These are phyloP conservation scores for Citrus cavaleriei DNA, from an alignment of 345 rosid genomes.

Conservation along the genomic window DNA sequence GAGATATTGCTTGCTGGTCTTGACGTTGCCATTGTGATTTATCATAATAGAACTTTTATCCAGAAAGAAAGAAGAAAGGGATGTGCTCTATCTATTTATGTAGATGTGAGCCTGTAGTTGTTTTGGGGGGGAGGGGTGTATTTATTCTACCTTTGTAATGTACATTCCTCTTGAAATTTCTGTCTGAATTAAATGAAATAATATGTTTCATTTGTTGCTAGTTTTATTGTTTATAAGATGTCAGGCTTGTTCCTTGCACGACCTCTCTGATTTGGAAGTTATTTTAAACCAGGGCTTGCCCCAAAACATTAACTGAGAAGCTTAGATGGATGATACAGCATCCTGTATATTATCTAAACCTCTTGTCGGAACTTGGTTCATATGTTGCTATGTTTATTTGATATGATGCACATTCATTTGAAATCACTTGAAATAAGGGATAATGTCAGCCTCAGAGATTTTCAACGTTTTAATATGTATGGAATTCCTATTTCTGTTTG, in stretches of 20 bases:
- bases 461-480: neutral
- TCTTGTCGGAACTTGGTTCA: neutral
- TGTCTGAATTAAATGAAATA: neutral
- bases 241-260: neutral
- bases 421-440: neutral
- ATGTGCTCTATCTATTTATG: neutral
- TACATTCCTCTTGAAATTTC: neutral
- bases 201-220: neutral
- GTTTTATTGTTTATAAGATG: neutral
- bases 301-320: conserved; percentile 8
- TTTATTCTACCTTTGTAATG: neutral
- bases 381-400: neutral
- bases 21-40: neutral
- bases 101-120: neutral
- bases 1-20: neutral
- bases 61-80: neutral
- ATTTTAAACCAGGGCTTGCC: neutral
- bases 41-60: neutral
- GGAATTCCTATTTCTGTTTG: neutral
- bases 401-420: neutral
- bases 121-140: neutral
- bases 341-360: neutral
- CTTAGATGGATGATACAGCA: neutral
- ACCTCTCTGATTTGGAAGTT: neutral
- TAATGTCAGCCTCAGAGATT: neutral